These are phyloP conservation scores for Galeopsis tetrahit DNA, from an alignment of 257 asterid genomes.

Conservation along the genomic window DNA sequence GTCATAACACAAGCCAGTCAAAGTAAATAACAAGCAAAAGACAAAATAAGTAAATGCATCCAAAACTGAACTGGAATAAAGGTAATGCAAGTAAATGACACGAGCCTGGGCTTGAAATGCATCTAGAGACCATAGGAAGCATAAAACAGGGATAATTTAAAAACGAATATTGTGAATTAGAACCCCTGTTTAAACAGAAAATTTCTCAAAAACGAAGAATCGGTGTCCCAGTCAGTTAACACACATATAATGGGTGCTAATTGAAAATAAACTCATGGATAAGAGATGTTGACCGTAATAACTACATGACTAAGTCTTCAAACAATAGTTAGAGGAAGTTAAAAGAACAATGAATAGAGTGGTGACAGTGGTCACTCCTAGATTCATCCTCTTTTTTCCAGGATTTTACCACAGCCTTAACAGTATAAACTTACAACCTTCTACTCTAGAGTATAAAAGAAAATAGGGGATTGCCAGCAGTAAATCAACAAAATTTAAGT, in stretches of 20 bases:
- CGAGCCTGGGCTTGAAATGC: neutral
- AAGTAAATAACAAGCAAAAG: no score
- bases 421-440: neutral
- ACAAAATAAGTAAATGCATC: neutral
- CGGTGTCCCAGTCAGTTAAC: neutral
- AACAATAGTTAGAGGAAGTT: neutral
- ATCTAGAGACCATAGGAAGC: neutral
- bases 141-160: neutral
- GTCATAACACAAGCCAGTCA: neutral
- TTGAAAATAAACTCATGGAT: neutral
- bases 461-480: neutral
- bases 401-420: neutral
- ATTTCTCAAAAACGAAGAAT: neutral
- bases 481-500: conserved; percentile 6
- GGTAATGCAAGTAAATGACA: neutral
- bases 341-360: neutral
- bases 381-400: conserved; percentile 8
- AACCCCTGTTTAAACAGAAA: neutral
- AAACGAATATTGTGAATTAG: neutral
- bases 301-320: neutral
- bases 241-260: conserved; percentile 10
- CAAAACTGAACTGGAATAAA: conserved; percentile 5
- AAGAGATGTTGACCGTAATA: neutral
- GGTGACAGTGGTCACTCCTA: neutral
- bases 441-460: neutral